These are phyloP conservation scores for Arthroderma sp. DNA, from an alignment of 2,329 filamentous ascomycete species.

Conservation along the genomic window DNA sequence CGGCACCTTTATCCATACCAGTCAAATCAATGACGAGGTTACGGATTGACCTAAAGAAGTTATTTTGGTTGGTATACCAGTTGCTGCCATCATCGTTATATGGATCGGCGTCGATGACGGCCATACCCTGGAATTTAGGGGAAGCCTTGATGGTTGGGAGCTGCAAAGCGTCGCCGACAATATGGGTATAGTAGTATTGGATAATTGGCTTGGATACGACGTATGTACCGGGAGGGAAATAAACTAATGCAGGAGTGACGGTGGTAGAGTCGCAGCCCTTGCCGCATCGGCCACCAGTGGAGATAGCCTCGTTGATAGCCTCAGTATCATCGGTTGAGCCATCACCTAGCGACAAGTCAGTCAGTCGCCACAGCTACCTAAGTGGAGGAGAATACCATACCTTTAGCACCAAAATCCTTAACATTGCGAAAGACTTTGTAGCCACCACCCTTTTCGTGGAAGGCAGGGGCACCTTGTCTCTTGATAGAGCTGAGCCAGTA, in stretches of 20 bases:
- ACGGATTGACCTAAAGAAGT: conserved; percentile 72
- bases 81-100: conserved; percentile 57
- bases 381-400: conserved; percentile 35
- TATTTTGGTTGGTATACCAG: conserved; percentile 68
- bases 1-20: conserved; percentile 40
- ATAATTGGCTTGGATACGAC: conserved; percentile 64
- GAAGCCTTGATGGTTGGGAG: conserved; percentile 64
- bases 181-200: conserved; percentile 82
- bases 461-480: conserved; percentile 56
- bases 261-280: conserved; percentile 71
- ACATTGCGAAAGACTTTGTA: conserved; percentile 71
- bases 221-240: conserved; percentile 84
- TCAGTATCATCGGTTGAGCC: conserved; percentile 68
- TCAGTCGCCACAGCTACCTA: not conserved
- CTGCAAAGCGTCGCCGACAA: conserved; percentile 65
- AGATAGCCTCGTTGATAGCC: conserved; percentile 75
- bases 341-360: conserved; percentile 36
- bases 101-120: conserved; percentile 76
- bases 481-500: conserved; percentile 64
- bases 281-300: conserved; percentile 66
- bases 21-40: conserved; percentile 72
- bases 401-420: conserved; percentile 59
- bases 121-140: conserved; percentile 65
- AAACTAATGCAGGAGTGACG: conserved; percentile 70
- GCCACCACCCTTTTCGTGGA: conserved; percentile 33